These are phyloP conservation scores for Hydrangea macrophylla DNA, from an alignment of 148 eudicot species.

Conservation along the genomic window DNA sequence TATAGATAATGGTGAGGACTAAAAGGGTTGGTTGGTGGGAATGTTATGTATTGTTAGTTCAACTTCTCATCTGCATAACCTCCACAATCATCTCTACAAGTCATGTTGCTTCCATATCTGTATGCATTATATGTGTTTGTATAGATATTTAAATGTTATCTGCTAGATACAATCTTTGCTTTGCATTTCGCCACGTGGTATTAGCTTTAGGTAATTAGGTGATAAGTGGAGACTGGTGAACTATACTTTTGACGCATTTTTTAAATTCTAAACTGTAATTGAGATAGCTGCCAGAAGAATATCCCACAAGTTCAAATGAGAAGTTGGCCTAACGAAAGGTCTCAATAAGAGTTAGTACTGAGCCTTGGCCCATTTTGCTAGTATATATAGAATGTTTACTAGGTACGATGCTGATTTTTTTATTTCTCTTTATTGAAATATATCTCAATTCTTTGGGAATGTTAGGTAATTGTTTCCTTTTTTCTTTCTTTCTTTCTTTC, in stretches of 20 bases:
- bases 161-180: not conserved
- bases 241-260: not conserved
- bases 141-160: not conserved
- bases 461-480: too few relatives aligned
- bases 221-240: too few relatives aligned
- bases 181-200: not conserved
- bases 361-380: too few relatives aligned
- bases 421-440: too few relatives aligned
- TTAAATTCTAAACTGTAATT: not conserved
- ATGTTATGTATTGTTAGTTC: not conserved
- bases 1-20: not conserved
- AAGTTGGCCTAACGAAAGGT: too few relatives aligned
- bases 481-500: too few relatives aligned
- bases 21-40: not conserved
- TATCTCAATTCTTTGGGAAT: too few relatives aligned
- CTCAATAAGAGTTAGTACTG: too few relatives aligned
- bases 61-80: slow-evolving; percentile 8
- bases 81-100: not conserved
- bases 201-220: not conserved
- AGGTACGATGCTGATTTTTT: too few relatives aligned
- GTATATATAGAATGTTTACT: too few relatives aligned
- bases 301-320: not conserved
- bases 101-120: not conserved
- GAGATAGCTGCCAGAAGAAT: not conserved
- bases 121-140: too few relatives aligned